Evolutionary conservation across 495 filamentous ascomycete species (phyloP), one percentile per base, ranked within the genome.

Genomic region (Penicillium lagena): DNA sequence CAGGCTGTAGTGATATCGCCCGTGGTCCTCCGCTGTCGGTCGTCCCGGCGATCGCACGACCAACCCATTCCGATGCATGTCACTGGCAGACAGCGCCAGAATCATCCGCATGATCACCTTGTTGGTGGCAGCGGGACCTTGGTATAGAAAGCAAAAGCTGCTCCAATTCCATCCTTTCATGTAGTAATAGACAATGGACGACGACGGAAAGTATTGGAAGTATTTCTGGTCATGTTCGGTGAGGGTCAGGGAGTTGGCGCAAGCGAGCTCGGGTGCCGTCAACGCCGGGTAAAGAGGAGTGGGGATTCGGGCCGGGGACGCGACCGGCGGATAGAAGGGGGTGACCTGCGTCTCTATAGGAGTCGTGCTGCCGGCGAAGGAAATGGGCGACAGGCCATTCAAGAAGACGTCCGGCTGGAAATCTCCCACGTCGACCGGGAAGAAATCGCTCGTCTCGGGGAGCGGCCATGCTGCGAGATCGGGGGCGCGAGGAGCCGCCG

Each of bases 61-160:
- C 22, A 67, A 42, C 7, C 65, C 65, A 38, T 61, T 58, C 1
- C 65, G 63, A 51, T 71, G 53, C 67, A 71, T 71, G 29, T 71
- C 67, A 37, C 53, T 67, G 4, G 67, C 67, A 3, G 65, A 59
- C 12, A 71, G 40, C 0, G 67, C 67, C 15, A 71, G 45, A 9
- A 71, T 62, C 67, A 71, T 71, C 9, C 67, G 63, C 67, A 71
- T 71, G 12, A 71, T 67, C 11, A 71, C 53, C 41, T 63, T 71
- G 45, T 63, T 71, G 1, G 59, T 55, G 10, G 56, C 43, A 3
- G 67, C 65, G 1, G 65, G 65, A 1, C 63, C 63, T 38, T 66
- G 55, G 31, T 71, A 71, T 4, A 71, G 59, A 38, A 67, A 71
- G 22, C 57, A 56, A 37, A 71, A 59, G 30, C 65, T 61, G 46